Evolutionary conservation across 352 stramenopile genomes (phyloP), one percentile per base, ranked within the genome.

Genomic region (Pythium plurisporium): DNA sequence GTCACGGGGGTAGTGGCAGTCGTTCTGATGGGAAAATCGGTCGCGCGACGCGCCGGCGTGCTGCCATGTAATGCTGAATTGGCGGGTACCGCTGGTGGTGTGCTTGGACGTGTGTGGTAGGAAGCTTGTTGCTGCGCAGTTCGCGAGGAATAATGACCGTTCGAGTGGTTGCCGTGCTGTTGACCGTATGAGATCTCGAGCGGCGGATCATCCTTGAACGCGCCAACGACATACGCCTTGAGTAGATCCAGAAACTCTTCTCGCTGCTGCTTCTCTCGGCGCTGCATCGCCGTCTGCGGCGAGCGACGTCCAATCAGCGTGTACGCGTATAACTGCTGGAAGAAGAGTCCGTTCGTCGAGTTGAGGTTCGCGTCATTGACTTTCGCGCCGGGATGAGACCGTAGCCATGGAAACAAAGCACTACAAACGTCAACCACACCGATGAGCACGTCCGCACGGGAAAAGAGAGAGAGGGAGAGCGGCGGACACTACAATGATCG

Each of bases 261-360:
- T n/a, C 84, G 55, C 48, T 82, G 76, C 11, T 89, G 60, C 38
- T 86, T 77, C 51, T 85, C 59, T 29, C 84, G 83, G 15, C 69
- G 70, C 51, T 82, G 65, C 9, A 62, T 64, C 17, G 64, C 76
- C 14, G 63, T 67, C 37, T 74, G 54, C 2, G 75, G 70, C 19
- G 71, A 80, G 5, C 74, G 73, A 33, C 84, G 82, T 2, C 81
- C 83, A 48, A 93, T 87, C 20, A 91, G 46, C 14, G 77, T 86
- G 59, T 89, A 91, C 9, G 83, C 83, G 56, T 91, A 90, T 2
- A 93, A 62, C 56, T 93, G 83, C 67, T 93, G 83, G 69, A 91
- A 93, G 52, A 93, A 93, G 7, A 93, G 66, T 0, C 79, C 82
- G 47, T 90, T 86, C 31, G 72, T 64, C 43, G 75, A 86, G 62